A percentile compares a stretch with the other conserved stretches of the same genome.
Evolutionary conservation across 257 asterid species (phyloP).

Genomic region (Fraxinus anomala): DNA sequence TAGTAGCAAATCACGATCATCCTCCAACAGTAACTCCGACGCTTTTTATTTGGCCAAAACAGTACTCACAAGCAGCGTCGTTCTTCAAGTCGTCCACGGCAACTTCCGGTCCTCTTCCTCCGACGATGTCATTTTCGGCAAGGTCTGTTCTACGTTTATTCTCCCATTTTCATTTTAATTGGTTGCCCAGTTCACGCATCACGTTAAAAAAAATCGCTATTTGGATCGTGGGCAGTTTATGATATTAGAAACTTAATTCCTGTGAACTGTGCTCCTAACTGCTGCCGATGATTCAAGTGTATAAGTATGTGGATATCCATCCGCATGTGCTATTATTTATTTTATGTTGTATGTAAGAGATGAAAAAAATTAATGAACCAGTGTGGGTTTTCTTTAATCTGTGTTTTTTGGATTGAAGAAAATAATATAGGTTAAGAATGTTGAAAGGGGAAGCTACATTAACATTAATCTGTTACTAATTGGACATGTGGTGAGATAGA

Average conservation of each 20-base stretch:
- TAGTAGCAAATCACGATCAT: conserved; percentile 40
- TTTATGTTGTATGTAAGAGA: background rate
- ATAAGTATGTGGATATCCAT: background rate
- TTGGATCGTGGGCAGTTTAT: background rate
- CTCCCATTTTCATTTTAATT: background rate
- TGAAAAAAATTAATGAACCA: background rate
- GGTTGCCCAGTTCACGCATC: background rate
- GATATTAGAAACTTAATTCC: background rate
- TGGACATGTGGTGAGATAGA: background rate
- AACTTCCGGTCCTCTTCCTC: conserved; percentile 79
- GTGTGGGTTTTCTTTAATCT: background rate
- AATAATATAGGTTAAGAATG: background rate
- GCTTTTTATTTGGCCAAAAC: conserved; percentile 79
- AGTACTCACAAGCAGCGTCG: conserved; percentile 78
- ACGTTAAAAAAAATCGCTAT: background rate
- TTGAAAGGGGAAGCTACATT: background rate
- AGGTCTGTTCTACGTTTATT: conserved; percentile 44
- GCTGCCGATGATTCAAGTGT: background rate
- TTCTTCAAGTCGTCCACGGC: conserved; percentile 77
- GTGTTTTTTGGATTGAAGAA: background rate
- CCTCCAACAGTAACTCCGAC: conserved; percentile 32
- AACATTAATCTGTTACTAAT: background rate
- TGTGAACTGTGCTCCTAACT: background rate
- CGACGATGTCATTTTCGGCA: conserved; percentile 80
- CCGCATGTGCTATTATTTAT: background rate